A percentile compares a stretch with the other conserved stretches of the same genome.
phyloP scores from a whole-genome alignment of 2,329 filamentous ascomycete genomes.

The Escovopsis sp. region DNA sequence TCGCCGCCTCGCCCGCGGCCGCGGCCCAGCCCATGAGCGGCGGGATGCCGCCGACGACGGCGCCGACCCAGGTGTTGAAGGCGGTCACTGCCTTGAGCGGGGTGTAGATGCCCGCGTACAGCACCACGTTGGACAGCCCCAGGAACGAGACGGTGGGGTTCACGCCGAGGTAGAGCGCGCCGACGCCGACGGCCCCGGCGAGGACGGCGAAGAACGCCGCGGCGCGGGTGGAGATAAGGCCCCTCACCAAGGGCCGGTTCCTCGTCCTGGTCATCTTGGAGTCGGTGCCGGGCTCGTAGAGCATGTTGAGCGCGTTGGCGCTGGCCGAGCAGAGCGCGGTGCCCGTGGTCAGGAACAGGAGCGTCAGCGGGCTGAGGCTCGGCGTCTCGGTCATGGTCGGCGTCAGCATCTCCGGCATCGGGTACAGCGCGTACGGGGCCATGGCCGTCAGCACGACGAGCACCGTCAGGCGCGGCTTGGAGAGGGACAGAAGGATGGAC shows the following conservation, averaged over 20 bases:
- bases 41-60: conserved; percentile 82
- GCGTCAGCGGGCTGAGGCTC: conserved; percentile 76
- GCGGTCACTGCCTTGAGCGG: conserved; percentile 77
- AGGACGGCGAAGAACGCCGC: conserved; percentile 68
- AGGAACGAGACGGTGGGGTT: conserved; percentile 87
- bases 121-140: conserved; percentile 66
- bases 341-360: conserved; percentile 80
- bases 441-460: conserved; percentile 85
- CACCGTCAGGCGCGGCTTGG: conserved; percentile 88
- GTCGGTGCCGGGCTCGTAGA: conserved; percentile 82
- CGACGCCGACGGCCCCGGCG: conserved; percentile 54
- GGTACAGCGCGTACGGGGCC: conserved; percentile 83
- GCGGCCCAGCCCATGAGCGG: conserved; percentile 98
- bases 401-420: conserved; percentile 71
- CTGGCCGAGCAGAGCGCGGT: conserved; percentile 81
- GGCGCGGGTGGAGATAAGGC: conserved; percentile 54
- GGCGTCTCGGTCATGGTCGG: conserved; percentile 53
- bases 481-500: conserved; percentile 74
- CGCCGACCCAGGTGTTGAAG: conserved; percentile 90
- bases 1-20: conserved; percentile 76
- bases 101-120: conserved; percentile 89
- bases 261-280: conserved; percentile 87
- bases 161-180: conserved; percentile 71
- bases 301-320: conserved; percentile 94
- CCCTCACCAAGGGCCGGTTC: conserved; percentile 76